Base-by-base conservation (phyloP, 805 yeast species). In the Cyberlindnera maritima region DNA sequence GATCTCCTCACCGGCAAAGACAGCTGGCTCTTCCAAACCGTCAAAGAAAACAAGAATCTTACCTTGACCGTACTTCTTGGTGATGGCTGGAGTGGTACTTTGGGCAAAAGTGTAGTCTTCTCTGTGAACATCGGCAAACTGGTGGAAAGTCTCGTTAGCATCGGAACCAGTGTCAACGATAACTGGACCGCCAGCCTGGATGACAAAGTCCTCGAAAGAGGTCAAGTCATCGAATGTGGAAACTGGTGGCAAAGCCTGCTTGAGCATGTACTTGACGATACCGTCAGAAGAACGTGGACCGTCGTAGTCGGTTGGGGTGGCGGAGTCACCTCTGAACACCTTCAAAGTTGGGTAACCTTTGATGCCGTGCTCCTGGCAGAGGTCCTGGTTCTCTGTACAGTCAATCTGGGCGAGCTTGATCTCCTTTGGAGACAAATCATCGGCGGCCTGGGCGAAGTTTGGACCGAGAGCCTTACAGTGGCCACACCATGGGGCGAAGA, bases 401-500 rank as follows among this genome's bases (percentile, higher is more conserved):
- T 88, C 95, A 55, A 88, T 72, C 72, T 88, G 96, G 39, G 89
- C 95, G 61, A 88, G 72, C 59, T 80, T 79, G 65, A 87, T 83
- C 45, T 78, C 71, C 52, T 85, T 79, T 43, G 73, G 78, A 40
- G 73, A 74, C 62, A 87, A 74, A 17, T 61, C 57, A 56, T 83
- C 81, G 42, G 92, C 88, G 43, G 96, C 96, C 57, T 77, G 67
- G 44, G 81, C 72, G 57, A 76, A 87, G 66, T 88, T 84, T 31
- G 96, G 96, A 12, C 89, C 96, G 55, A 88, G 71, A 41, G 77
- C 78, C 74, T 91, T 89, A 77, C 97, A 91, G 72, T 91, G 94
- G 15, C 97, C 97, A 76, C 97, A 91, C 97, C 98, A 92, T 65
- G 97, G 96, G 15, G 96, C 96, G 66, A 84, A 88, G 69, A 88